Evolutionary conservation across 2,329 filamentous ascomycete genomes (phyloP).

Genomic region (Geosmithia morbida): DNA sequence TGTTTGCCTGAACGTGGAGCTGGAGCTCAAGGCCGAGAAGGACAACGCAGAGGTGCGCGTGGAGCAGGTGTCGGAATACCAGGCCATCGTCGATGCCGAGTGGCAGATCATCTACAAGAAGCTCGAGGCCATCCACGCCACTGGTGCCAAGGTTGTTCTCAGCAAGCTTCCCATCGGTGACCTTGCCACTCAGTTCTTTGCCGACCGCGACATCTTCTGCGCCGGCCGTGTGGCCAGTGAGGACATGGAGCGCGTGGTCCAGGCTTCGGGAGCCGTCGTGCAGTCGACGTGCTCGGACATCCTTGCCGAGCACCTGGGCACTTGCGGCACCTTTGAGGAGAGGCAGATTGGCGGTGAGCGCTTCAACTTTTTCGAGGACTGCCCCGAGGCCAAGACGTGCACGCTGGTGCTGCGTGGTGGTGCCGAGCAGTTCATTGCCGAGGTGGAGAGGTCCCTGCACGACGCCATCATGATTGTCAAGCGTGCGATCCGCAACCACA

Average conservation of each 20-base stretch:
- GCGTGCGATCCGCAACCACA: slow-evolving; percentile 87
- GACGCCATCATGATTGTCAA: slow-evolving; percentile 99
- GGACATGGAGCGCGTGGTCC: slow-evolving; percentile 91
- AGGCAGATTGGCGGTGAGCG: slow-evolving; percentile 93
- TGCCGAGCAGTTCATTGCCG: slow-evolving; percentile 97
- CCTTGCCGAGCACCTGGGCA: slow-evolving; percentile 73
- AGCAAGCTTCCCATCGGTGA: slow-evolving; percentile 97
- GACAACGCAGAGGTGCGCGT: slow-evolving; percentile 98
- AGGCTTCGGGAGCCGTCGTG: slow-evolving; percentile 80
- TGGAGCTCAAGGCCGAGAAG: slow-evolving; percentile 97
- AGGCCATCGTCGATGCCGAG: slow-evolving; percentile 96
- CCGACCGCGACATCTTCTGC: slow-evolving; percentile 96
- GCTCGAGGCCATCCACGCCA: slow-evolving; percentile 86
- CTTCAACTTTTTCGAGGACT: slow-evolving; percentile 97
- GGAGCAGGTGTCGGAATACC: slow-evolving; percentile 97
- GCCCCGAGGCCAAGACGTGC: slow-evolving; percentile 90
- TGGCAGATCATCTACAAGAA: slow-evolving; percentile 99
- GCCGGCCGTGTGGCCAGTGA: slow-evolving; percentile 83
- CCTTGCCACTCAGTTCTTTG: slow-evolving; percentile 94
- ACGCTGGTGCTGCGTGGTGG: slow-evolving; percentile 89
- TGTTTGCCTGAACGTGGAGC: slow-evolving; percentile 91
- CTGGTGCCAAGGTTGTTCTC: slow-evolving; percentile 91
- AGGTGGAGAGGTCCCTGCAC: slow-evolving; percentile 93
- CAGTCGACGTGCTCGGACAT: slow-evolving; percentile 98
- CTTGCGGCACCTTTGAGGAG: slow-evolving; percentile 84